Percentiles rank a stretch among this genome's conserved stretches.
phyloP scores from a whole-genome alignment of 2,329 filamentous ascomycete species.

The Diplodia intermedia region DNA sequence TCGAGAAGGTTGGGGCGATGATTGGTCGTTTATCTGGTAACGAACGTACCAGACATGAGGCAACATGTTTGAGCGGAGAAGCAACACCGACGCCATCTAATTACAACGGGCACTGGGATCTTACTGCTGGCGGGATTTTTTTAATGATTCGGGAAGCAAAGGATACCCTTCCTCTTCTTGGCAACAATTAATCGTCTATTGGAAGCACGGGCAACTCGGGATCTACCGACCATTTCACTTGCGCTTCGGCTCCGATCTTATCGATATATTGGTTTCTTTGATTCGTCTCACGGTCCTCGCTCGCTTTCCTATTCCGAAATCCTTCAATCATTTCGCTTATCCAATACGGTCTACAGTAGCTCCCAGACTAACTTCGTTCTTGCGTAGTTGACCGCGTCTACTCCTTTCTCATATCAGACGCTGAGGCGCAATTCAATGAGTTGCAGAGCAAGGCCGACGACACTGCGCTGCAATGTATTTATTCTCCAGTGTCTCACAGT shows the following conservation, averaged over 20 bases:
- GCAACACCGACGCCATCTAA: background rate
- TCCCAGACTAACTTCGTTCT: background rate
- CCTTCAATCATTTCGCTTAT: conserved; percentile 10
- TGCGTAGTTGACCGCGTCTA: background rate
- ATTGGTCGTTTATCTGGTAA: background rate
- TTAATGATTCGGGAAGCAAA: background rate
- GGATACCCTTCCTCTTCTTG: conserved; percentile 23
- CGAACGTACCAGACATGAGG: background rate
- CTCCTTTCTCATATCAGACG: background rate
- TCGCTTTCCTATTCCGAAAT: background rate
- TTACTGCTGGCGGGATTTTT: background rate
- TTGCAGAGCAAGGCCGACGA: too few species aligned
- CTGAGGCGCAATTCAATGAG: too few species aligned
- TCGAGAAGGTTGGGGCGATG: background rate
- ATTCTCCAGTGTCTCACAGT: too few species aligned
- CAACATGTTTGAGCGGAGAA: background rate
- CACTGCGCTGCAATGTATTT: too few species aligned
- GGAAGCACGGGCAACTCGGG: conserved; percentile 1
- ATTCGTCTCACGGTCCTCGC: background rate
- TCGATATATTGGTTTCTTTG: conserved; percentile 8
- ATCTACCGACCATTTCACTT: background rate
- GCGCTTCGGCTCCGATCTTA: background rate
- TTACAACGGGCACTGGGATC: background rate
- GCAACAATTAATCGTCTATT: background rate
- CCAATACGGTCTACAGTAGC: background rate